Base-by-base conservation (phyloP, 1,284 basidiomycete species). In the Polyporus tsugae region DNA sequence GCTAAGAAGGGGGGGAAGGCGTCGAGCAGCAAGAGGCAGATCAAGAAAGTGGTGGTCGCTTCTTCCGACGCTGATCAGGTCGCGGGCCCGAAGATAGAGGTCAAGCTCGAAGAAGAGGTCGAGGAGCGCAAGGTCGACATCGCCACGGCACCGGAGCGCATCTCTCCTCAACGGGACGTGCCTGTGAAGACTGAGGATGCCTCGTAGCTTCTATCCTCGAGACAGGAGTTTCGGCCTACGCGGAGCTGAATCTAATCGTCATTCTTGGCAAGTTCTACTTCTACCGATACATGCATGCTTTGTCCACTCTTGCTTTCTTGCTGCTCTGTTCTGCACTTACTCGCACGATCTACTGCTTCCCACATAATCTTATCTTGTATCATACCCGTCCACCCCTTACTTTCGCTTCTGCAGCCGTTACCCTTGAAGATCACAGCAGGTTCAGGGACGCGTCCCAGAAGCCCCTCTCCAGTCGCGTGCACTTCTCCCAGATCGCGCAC, bases 401-500 rank as follows among this genome's bases (percentile, higher is more conserved):
- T n/a, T n/a, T n/a, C n/a, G n/a, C n/a, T n/a, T n/a, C n/a, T n/a
- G n/a, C n/a, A n/a, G n/a, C n/a, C n/a, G n/a, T n/a, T n/a, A n/a
- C n/a, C n/a, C n/a, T n/a, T n/a, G n/a, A n/a, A n/a, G n/a, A n/a
- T 78, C 70, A 85, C 9, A 80, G 75, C 38, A 84, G 67, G 6
- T 81, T 75, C 84, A 95, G 84, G 7, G 91, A 93, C 82, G 91
- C 91, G 77, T 97, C 93, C 96, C 96, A 98, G 80, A 98, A 98
- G 2, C 87, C 89, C 70, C 89, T 92, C 81, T 98, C 96, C 46
- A 98, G 83, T 57, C 84, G 79, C 0, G 94, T 91, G 75, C 93
- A 95, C 69, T 88, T 87, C 73, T 89, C 85, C 93, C 95, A 98
- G 5, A 96, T 88, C 19, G 80, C 75, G 61, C 86, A 83, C 86